These are phyloP conservation scores for Perilla frutescens DNA, from an alignment of 257 asterid species.

Conservation along the genomic window DNA sequence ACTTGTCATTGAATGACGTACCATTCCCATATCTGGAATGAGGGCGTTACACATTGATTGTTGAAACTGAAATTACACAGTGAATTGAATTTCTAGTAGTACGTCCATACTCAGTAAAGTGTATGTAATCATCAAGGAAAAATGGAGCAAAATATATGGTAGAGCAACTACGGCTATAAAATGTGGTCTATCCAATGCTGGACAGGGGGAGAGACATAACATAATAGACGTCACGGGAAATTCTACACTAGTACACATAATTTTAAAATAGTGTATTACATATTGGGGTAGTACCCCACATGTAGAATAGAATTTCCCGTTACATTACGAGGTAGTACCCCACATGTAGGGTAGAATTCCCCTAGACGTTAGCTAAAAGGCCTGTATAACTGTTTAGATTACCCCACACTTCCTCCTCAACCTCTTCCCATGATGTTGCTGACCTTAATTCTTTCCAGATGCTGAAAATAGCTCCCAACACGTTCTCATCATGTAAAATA, in stretches of 20 bases:
- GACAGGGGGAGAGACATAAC: too few species aligned
- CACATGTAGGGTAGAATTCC: too few species aligned
- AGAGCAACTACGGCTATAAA: too few species aligned
- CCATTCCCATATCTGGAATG: background rate
- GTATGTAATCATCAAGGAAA: background rate
- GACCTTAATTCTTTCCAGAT: constrained; percentile 73
- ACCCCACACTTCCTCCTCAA: constrained; percentile 91
- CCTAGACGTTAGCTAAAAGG: constrained; percentile 27
- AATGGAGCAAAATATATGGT: background rate
- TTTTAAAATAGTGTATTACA: too few species aligned
- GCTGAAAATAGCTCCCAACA: constrained; percentile 82
- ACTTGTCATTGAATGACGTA: too few species aligned
- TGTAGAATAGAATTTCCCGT: too few species aligned
- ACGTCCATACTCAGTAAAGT: background rate
- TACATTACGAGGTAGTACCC: too few species aligned
- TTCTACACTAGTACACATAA: too few species aligned
- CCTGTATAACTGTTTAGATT: constrained; percentile 58
- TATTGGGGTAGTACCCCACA: too few species aligned
- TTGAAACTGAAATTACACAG: background rate
- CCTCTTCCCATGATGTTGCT: constrained; percentile 90
- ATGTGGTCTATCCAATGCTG: too few species aligned
- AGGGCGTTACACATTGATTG: background rate
- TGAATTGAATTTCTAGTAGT: background rate
- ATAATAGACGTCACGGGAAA: too few species aligned
- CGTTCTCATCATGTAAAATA: constrained; percentile 83